Evolutionary conservation across 2,329 filamentous ascomycete genomes (phyloP), one percentile per base, ranked within the genome.

Genomic region (Cadophora sp.): DNA sequence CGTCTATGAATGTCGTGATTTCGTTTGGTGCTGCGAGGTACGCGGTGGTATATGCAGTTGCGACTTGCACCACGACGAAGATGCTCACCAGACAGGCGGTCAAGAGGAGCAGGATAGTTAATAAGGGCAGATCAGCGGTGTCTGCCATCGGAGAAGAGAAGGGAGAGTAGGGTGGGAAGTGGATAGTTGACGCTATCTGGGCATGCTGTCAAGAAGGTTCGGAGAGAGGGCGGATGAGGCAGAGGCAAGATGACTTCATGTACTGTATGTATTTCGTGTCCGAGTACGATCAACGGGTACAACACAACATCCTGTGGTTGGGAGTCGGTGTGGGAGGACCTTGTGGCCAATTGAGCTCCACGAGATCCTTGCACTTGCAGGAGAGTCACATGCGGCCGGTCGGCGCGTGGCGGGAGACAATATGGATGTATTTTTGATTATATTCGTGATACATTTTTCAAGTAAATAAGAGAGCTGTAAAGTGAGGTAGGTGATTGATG

Each of bases 11-110:
- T 67, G 83, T 83, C 68, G 79, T 79, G 65, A 89, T 82, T 77
- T 90, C 87, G 70, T 80, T 81, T 31, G 88, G 87, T 31, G 88
- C 88, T 43, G 82, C 83, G 53, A 84, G 75, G 78, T 89, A 90
- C 22, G 87, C 88, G 68, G 82, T 77, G 62, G 83, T 82, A 76
- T 88, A 88, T 62, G 82, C 82, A 71, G 82, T 81, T 65, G 83
- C 76, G 70, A 84, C 81, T 76, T 88, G 86, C 68, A 79, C 80
- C 74, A 86, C 79, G 71, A 89, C 83, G 72, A 86, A 81, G 69
- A 87, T 77, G 51, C 85, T 85, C 68, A 89, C 83, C 55, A 83
- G 79, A 77, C 88, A 82, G 70, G 87, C 87, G 78, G 86, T 86
- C 77, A 88, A 79, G 72, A 86, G 81, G 68, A 89, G 81, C 76